Conservation (phyloP, 495 filamentous ascomycete genomes). For the Tuber borchii region DNA sequence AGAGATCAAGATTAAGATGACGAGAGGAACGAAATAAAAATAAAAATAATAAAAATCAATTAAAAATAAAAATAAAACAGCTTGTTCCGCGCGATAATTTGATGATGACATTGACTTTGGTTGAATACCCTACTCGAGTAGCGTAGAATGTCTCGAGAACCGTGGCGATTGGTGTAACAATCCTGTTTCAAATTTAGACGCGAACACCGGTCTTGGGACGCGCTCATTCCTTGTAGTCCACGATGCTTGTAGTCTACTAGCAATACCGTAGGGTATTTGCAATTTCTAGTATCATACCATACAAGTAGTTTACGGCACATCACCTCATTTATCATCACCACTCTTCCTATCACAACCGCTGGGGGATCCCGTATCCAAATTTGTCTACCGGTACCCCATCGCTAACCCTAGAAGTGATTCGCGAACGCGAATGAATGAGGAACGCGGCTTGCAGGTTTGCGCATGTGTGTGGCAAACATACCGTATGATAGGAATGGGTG, state of each 20-base stretch:
- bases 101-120: neutral
- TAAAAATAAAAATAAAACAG: neutral
- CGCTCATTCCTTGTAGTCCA: too few species aligned
- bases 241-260: too few species aligned
- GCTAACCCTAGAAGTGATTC: neutral
- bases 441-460: neutral
- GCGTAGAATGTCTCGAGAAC: neutral
- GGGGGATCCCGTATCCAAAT: neutral
- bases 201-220: neutral
- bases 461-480: too few species aligned
- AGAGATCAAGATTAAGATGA: neutral
- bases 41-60: neutral
- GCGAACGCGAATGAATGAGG: neutral
- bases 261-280: neutral
- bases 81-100: neutral
- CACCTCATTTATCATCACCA: neutral
- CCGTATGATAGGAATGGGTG: too few species aligned
- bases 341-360: neutral
- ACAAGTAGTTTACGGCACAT: too few species aligned
- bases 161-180: neutral
- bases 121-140: neutral
- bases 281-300: neutral
- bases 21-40: neutral
- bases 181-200: neutral
- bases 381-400: neutral